phyloP scores from a whole-genome alignment of 2,329 filamentous ascomycete genomes.

The Pseudocercospora eumusae region DNA sequence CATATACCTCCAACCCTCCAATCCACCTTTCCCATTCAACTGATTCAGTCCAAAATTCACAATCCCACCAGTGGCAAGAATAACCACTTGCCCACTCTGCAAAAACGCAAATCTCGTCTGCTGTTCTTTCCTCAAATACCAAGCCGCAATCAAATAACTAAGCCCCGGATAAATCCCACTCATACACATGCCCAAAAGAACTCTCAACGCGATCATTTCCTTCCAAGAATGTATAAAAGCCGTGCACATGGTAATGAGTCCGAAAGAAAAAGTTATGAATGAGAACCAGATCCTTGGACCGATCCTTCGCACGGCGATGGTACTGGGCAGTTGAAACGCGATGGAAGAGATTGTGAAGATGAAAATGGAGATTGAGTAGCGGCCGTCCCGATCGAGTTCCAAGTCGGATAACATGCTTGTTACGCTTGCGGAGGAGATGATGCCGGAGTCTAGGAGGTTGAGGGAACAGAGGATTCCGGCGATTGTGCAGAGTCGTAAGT shows the following conservation, averaged over 20 bases:
- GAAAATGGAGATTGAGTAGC: slow-evolving; percentile 70
- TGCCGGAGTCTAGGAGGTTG: slow-evolving; percentile 68
- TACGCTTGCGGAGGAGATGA: slow-evolving; percentile 69
- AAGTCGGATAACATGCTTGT: slow-evolving; percentile 68
- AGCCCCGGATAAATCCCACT: slow-evolving; percentile 56
- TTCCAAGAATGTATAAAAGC: slow-evolving; percentile 68
- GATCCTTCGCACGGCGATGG: slow-evolving; percentile 64
- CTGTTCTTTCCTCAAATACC: slow-evolving; percentile 66
- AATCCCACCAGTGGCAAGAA: slow-evolving; percentile 66
- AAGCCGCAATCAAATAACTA: slow-evolving; percentile 55
- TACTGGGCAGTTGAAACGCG: slow-evolving; percentile 68
- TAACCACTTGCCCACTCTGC: slow-evolving; percentile 64
- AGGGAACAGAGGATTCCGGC: slow-evolving; percentile 70
- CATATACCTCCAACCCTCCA: slow-evolving; percentile 70
- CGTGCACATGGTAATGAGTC: slow-evolving; percentile 66
- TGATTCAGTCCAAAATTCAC: slow-evolving; percentile 70
- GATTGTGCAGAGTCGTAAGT: slow-evolving; percentile 68
- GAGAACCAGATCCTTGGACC: slow-evolving; percentile 66
- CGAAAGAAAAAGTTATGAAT: slow-evolving; percentile 61
- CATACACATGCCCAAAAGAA: slow-evolving; percentile 67
- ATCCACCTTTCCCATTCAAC: slow-evolving; percentile 56
- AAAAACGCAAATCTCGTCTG: slow-evolving; percentile 66
- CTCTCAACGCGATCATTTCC: slow-evolving; percentile 68
- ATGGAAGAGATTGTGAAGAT: slow-evolving; percentile 71
- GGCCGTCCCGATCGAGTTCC: slow-evolving; percentile 59